Conservation (phyloP, 2,329 filamentous ascomycete genomes). For the Aspergillus transmontanensis region DNA sequence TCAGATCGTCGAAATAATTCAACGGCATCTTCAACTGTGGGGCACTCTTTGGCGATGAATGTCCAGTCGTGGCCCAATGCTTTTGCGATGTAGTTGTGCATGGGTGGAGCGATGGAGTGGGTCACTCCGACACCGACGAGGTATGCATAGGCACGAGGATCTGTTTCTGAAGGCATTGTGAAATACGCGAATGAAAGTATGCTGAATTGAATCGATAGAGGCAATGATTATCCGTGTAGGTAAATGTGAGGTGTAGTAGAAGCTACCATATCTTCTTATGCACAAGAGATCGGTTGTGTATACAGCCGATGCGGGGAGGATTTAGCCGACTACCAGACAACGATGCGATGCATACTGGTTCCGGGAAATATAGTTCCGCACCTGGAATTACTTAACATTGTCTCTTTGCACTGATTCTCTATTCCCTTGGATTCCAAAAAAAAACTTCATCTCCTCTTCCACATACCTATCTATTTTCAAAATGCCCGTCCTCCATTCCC, state of each 20-base stretch:
- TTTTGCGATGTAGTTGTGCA: not conserved
- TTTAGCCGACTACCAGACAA: not conserved
- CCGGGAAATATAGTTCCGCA: too few species aligned
- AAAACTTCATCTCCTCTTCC: not conserved
- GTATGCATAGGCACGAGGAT: not conserved
- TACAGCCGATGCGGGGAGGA: not conserved
- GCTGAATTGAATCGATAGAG: not conserved
- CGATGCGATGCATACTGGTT: too few species aligned
- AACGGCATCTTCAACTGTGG: not conserved
- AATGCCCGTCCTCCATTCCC: not conserved
- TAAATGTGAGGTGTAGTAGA: too few species aligned
- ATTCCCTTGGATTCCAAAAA: accelerated
- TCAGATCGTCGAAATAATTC: not conserved
- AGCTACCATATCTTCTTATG: not conserved
- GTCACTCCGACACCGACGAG: not conserved
- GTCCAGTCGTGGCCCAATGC: not conserved
- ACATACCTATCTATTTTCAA: not conserved
- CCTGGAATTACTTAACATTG: not conserved
- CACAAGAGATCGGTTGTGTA: not conserved
- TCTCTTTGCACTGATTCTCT: not conserved
- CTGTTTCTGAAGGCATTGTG: not conserved
- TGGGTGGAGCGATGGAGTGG: not conserved
- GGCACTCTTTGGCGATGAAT: not conserved
- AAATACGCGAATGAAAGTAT: not conserved
- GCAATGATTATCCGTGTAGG: not conserved